phyloP scores from a whole-genome alignment of 768 basidiomycete species.

The Lepiota venenata region DNA sequence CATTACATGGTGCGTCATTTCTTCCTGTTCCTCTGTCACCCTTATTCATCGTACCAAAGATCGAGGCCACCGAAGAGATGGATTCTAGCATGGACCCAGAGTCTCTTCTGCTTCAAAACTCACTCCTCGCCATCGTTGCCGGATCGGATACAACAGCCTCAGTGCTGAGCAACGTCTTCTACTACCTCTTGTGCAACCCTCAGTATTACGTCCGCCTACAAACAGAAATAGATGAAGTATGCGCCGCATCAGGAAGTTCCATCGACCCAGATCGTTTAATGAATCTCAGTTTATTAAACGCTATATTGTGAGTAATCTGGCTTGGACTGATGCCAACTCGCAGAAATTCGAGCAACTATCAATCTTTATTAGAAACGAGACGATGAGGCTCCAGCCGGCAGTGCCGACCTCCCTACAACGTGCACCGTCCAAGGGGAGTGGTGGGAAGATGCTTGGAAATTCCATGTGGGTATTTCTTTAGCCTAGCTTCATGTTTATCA shows the following conservation, averaged over 20 bases:
- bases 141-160: constrained; percentile 30
- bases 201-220: constrained; percentile 19
- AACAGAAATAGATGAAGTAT: constrained; percentile 22
- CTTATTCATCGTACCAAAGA: constrained; percentile 2
- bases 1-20: constrained; percentile 21
- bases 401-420: constrained; percentile 29
- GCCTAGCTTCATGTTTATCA: neutral
- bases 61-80: constrained; percentile 14
- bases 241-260: constrained; percentile 5
- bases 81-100: constrained; percentile 6
- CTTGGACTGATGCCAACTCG: neutral
- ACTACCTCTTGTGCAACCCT: constrained; percentile 22
- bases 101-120: constrained; percentile 17
- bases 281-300: constrained; percentile 27
- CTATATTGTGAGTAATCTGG: constrained; percentile 27
- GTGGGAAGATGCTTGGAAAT: constrained; percentile 25
- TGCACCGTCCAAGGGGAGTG: constrained; percentile 25
- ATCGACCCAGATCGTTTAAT: constrained; percentile 20
- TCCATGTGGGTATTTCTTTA: constrained; percentile 3
- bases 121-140: constrained; percentile 26
- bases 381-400: constrained; percentile 32
- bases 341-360: neutral
- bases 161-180: constrained; percentile 22
- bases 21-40: neutral
- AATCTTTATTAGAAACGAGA: constrained; percentile 28